These are phyloP conservation scores for Fraxinus platypoda DNA, from an alignment of 305 asterid species.

Conservation along the genomic window DNA sequence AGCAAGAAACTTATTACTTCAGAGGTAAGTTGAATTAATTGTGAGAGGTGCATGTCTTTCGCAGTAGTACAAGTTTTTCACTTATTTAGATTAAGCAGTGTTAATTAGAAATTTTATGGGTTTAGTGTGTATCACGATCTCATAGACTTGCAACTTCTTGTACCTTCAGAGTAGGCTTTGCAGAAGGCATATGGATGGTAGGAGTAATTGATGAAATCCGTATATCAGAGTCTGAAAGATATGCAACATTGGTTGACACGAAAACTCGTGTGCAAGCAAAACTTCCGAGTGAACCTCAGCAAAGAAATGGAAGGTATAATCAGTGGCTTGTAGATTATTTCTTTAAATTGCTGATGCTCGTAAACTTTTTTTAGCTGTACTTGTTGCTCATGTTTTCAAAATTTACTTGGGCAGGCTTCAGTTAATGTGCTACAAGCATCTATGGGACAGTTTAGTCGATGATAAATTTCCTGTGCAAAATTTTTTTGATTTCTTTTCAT, in stretches of 20 bases:
- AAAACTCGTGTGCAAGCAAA: constrained; percentile 72
- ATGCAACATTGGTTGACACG: constrained; percentile 68
- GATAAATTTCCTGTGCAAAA: constrained; percentile 54
- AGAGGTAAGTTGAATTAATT: not conserved
- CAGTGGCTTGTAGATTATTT: not conserved
- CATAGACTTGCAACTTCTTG: constrained; percentile 28
- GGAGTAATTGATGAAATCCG: constrained; percentile 88
- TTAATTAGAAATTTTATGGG: not conserved
- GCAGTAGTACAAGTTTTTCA: not conserved
- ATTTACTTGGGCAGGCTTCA: constrained; percentile 68
- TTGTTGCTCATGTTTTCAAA: constrained; percentile 21
- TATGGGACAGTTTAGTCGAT: constrained; percentile 79
- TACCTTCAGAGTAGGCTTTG: constrained; percentile 65
- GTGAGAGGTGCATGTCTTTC: not conserved
- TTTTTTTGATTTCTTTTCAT: constrained; percentile 72
- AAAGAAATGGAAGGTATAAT: constrained; percentile 78
- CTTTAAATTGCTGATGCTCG: not conserved
- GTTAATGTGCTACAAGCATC: constrained; percentile 83
- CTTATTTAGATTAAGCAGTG: not conserved
- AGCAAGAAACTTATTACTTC: not conserved
- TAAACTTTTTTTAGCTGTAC: not conserved
- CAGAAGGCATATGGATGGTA: constrained; percentile 83
- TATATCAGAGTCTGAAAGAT: constrained; percentile 51
- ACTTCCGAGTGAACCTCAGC: constrained; percentile 65
- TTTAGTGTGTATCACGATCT: constrained; percentile 13